Percentiles rank a stretch among this genome's conserved stretches.
phyloP scores from a whole-genome alignment of 176 grass and related monocot species.

The Musa beccarii region DNA sequence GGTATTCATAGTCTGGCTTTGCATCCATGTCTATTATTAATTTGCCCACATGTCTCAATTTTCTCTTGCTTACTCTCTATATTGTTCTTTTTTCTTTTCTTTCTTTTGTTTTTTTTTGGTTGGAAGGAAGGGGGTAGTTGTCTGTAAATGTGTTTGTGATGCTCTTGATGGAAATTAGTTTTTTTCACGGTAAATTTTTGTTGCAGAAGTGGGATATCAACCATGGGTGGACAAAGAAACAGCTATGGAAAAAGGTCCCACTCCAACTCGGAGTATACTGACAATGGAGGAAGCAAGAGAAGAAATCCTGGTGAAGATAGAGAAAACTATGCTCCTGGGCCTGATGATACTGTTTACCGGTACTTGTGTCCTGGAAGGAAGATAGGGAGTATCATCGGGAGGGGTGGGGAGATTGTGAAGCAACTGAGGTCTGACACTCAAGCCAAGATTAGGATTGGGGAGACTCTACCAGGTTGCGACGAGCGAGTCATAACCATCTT shows the following conservation, averaged over 20 bases:
- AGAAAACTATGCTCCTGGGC: conserved; percentile 60
- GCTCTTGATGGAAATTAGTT: too few species aligned
- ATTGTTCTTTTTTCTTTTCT: too few species aligned
- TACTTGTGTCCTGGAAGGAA: conserved; percentile 75
- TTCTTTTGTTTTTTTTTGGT: background rate
- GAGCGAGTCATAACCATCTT: conserved; percentile 86
- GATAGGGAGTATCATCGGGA: conserved; percentile 93
- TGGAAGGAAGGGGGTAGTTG: too few species aligned
- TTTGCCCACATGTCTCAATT: too few species aligned
- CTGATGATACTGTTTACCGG: conserved; percentile 73
- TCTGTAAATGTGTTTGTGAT: too few species aligned
- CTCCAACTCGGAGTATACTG: conserved; percentile 55
- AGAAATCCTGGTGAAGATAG: conserved; percentile 71
- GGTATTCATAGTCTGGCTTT: background rate
- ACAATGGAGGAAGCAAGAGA: conserved; percentile 75
- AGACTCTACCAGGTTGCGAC: conserved; percentile 71
- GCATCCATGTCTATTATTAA: too few species aligned
- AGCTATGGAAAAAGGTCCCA: conserved; percentile 54
- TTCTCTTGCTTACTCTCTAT: too few species aligned
- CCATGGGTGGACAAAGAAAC: conserved; percentile 73
- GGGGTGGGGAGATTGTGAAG: conserved; percentile 90
- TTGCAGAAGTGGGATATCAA: background rate
- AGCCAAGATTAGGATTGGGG: conserved; percentile 84
- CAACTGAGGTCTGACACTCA: conserved; percentile 76
- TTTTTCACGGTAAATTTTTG: background rate